Percentiles rank a stretch among this genome's conserved stretches.
Evolutionary conservation across 2,329 filamentous ascomycete genomes (phyloP).

Genomic region (Beauveria pseudobassiana): DNA sequence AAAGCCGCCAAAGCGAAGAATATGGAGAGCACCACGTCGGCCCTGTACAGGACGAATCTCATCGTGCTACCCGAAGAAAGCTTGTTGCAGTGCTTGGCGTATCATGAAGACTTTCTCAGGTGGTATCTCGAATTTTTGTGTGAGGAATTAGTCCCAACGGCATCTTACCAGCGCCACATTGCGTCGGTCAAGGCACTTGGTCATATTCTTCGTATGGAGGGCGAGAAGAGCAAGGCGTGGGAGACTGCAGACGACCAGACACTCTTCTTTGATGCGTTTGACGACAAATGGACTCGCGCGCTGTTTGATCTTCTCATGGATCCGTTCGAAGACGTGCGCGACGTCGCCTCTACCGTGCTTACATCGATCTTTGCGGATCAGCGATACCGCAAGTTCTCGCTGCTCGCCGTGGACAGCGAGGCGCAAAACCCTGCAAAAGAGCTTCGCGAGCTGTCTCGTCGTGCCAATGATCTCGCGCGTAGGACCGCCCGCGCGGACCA

Average conservation of each 20-base stretch:
- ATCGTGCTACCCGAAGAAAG: slow-evolving; percentile 31
- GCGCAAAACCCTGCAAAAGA: slow-evolving; percentile 19
- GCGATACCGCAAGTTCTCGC: slow-evolving; percentile 19
- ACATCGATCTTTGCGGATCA: slow-evolving; percentile 37
- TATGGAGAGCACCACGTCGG: slow-evolving; percentile 16
- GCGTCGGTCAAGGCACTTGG: slow-evolving; percentile 66
- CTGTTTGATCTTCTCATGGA: slow-evolving; percentile 77
- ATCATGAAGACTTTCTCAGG: slow-evolving; percentile 57
- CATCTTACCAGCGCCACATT: slow-evolving; percentile 86
- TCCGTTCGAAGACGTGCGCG: slow-evolving; percentile 86
- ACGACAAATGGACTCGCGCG: slow-evolving; percentile 48
- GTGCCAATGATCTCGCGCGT: slow-evolving; percentile 52
- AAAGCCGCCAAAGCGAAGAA: slow-evolving; percentile 27
- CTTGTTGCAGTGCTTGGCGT: slow-evolving; percentile 32
- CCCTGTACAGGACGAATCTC: slow-evolving; percentile 32
- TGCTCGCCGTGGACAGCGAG: not conserved
- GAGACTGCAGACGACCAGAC: slow-evolving; percentile 31
- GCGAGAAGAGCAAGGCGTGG: slow-evolving; percentile 43
- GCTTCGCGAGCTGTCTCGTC: slow-evolving; percentile 39
- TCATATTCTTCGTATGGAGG: slow-evolving; percentile 60
- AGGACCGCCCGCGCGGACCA: slow-evolving; percentile 80
- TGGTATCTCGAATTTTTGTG: slow-evolving; percentile 71
- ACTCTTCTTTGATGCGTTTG: slow-evolving; percentile 35
- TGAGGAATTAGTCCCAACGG: slow-evolving; percentile 67
- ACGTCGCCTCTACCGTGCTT: slow-evolving; percentile 44